Evolutionary conservation across 495 filamentous ascomycete genomes (phyloP).

Genomic region (Collariella sp.): DNA sequence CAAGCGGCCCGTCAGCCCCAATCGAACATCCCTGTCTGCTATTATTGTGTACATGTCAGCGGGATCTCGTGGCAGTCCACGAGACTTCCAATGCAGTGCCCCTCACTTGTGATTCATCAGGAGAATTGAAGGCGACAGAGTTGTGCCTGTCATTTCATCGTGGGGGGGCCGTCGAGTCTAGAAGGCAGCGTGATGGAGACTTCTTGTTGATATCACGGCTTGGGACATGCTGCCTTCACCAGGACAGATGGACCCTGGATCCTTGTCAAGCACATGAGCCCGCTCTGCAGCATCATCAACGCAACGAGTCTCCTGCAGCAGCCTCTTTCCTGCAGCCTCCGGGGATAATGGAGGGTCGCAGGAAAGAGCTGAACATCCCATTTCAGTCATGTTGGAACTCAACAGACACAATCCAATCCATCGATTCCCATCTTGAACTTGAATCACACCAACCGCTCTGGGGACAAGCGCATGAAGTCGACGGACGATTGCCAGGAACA

Average conservation of each 20-base stretch:
- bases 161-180: too few species aligned
- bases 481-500: neutral
- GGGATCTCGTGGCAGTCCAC: neutral
- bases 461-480: neutral
- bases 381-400: neutral
- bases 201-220: neutral
- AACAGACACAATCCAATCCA: neutral
- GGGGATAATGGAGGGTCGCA: neutral
- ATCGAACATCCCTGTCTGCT: neutral
- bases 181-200: neutral
- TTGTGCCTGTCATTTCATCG: neutral
- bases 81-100: neutral
- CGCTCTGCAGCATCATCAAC: neutral
- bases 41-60: too few species aligned
- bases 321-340: neutral
- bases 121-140: neutral
- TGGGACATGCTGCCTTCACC: too few species aligned
- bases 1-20: neutral
- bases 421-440: neutral
- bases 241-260: too few species aligned
- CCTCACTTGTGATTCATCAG: neutral
- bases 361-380: constrained; percentile 1
- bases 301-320: neutral
- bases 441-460: neutral
- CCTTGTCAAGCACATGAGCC: neutral